Evolutionary conservation across 352 stramenopile species (phyloP).

Genomic region (Pythium myriotylum): DNA sequence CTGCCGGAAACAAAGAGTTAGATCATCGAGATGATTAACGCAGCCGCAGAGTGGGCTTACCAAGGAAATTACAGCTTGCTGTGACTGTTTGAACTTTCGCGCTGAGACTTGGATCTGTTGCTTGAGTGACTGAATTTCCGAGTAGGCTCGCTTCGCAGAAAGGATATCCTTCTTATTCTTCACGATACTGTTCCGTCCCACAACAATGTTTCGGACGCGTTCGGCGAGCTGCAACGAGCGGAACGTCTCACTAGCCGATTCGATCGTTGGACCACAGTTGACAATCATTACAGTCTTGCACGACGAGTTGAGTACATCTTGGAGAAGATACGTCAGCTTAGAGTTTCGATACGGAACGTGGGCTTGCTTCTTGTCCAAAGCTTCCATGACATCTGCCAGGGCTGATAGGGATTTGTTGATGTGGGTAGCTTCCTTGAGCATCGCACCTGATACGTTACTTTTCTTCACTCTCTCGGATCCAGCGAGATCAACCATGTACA

Average conservation of each 20-base stretch:
- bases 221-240: slow-evolving; percentile 89
- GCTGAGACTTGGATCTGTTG: slow-evolving; percentile 89
- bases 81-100: slow-evolving; percentile 86
- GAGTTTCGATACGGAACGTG: slow-evolving; percentile 98
- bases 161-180: slow-evolving; percentile 89
- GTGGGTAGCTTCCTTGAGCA: slow-evolving; percentile 75
- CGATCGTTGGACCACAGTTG: slow-evolving; percentile 83
- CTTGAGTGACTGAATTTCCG: slow-evolving; percentile 94
- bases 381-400: slow-evolving; percentile 93
- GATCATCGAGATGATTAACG: slow-evolving; percentile 1
- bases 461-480: slow-evolving; percentile 93
- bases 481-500: slow-evolving; percentile 93
- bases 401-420: slow-evolving; percentile 92
- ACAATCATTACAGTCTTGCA: slow-evolving; percentile 96
- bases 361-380: slow-evolving; percentile 87
- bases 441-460: slow-evolving; percentile 85
- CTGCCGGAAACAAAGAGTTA: slow-evolving; percentile 36
- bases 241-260: slow-evolving; percentile 84
- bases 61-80: slow-evolving; percentile 90
- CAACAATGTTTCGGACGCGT: slow-evolving; percentile 78
- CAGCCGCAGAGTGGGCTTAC: slow-evolving; percentile 55
- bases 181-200: slow-evolving; percentile 77
- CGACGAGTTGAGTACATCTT: slow-evolving; percentile 90
- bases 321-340: slow-evolving; percentile 97
- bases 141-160: slow-evolving; percentile 92